Evolutionary conservation across 306 rosid species (phyloP).

Genomic region (Sicyos edulis): DNA sequence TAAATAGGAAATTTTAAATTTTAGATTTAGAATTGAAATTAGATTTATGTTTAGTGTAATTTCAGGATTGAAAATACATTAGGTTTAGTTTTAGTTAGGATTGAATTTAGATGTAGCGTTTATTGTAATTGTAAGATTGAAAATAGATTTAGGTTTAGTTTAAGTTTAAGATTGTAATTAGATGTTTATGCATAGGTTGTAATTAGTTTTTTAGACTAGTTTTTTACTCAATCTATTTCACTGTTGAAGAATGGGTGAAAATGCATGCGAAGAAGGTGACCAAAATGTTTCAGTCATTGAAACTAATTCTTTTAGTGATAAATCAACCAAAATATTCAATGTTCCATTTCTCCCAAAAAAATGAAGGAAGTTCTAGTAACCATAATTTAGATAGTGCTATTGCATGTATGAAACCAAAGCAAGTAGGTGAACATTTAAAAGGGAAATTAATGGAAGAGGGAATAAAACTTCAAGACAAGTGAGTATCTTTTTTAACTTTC

Average conservation of each 20-base stretch:
- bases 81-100: too few relatives aligned
- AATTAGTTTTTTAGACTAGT: background rate
- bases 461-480: constrained; percentile 41
- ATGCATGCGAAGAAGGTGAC: constrained; percentile 12
- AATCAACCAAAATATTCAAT: constrained; percentile 12
- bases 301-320: constrained; percentile 26
- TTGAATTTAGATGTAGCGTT: too few relatives aligned
- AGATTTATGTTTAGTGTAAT: too few relatives aligned
- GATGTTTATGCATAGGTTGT: too few relatives aligned
- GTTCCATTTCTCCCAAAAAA: constrained; percentile 9
- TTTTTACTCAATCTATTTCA: background rate
- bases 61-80: too few relatives aligned
- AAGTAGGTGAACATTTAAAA: constrained; percentile 30
- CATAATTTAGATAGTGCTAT: constrained; percentile 17
- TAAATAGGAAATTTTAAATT: too few relatives aligned
- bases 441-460: constrained; percentile 24
- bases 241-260: constrained; percentile 30
- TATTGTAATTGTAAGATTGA: too few relatives aligned
- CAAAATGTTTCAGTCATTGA: constrained; percentile 21
- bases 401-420: constrained; percentile 49
- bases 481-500: background rate
- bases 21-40: too few relatives aligned
- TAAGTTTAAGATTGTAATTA: too few relatives aligned
- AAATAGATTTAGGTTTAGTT: too few relatives aligned
- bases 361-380: background rate